phyloP scores from a whole-genome alignment of 2,329 filamentous ascomycete species.

The Verticillium nubilum region DNA sequence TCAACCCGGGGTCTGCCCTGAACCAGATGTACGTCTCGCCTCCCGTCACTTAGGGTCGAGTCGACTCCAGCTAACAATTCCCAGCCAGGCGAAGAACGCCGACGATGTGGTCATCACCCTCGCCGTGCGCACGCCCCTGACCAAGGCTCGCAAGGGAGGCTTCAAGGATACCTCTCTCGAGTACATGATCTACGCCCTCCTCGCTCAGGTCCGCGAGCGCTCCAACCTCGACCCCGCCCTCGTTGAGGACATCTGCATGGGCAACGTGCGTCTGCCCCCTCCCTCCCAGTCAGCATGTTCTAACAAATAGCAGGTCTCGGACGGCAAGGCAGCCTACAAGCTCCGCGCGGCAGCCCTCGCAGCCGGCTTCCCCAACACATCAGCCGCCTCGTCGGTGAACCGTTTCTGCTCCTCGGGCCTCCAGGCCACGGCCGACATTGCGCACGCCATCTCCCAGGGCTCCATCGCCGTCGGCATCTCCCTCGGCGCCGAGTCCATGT shows the following conservation, averaged over 20 bases:
- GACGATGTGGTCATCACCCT: slow-evolving; percentile 97
- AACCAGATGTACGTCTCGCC: slow-evolving; percentile 63
- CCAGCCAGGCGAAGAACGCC: slow-evolving; percentile 82
- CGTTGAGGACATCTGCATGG: slow-evolving; percentile 85
- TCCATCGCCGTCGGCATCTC: slow-evolving; percentile 85
- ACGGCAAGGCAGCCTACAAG: slow-evolving; percentile 85
- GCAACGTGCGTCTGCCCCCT: slow-evolving; percentile 58
- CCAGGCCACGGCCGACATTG: slow-evolving; percentile 92
- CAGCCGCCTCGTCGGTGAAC: slow-evolving; percentile 77
- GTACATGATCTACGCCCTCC: slow-evolving; percentile 74
- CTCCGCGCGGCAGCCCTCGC: slow-evolving; percentile 81
- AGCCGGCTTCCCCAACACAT: slow-evolving; percentile 89
- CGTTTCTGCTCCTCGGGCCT: slow-evolving; percentile 97
- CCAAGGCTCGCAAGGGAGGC: slow-evolving; percentile 85
- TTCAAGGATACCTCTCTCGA: slow-evolving; percentile 94
- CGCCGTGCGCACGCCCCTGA: slow-evolving; percentile 80
- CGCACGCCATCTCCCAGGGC: slow-evolving; percentile 74
- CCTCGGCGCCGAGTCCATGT: slow-evolving; percentile 87
- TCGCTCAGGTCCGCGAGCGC: slow-evolving; percentile 69
- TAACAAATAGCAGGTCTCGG: slow-evolving; percentile 57
- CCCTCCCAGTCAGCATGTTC: neutral
- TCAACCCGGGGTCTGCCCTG: slow-evolving; percentile 68
- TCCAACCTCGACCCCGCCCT: slow-evolving; percentile 74
- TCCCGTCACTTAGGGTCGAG: neutral
- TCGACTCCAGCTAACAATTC: slow-evolving; percentile 10